These are phyloP conservation scores for Kurtzmaniella quercitrusa DNA, from an alignment of 1,139 yeast genomes.

Conservation along the genomic window DNA sequence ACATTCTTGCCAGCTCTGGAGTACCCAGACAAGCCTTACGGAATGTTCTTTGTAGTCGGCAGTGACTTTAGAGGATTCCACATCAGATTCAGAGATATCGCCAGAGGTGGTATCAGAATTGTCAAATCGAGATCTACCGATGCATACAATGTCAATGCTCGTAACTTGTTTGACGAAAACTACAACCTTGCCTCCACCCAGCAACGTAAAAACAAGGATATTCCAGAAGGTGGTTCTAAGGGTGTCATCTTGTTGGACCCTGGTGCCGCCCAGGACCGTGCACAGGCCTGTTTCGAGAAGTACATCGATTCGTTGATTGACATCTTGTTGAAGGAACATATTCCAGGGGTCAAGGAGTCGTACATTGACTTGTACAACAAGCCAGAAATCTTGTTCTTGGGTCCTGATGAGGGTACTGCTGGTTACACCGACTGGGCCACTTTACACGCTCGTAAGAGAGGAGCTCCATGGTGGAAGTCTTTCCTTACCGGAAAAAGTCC, in stretches of 20 bases:
- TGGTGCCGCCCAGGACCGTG: conserved; percentile 75
- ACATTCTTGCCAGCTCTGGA: conserved; percentile 77
- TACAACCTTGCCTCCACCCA: conserved; percentile 95
- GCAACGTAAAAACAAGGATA: conserved; percentile 95
- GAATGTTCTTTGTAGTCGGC: conserved; percentile 94
- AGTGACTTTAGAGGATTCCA: conserved; percentile 98
- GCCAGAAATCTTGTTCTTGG: conserved; percentile 90
- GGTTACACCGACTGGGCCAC: conserved; percentile 98
- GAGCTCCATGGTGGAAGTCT: conserved; percentile 99
- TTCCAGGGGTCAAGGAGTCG: conserved; percentile 77
- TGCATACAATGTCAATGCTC: conserved; percentile 79
- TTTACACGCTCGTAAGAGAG: conserved; percentile 83
- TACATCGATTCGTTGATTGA: conserved; percentile 90
- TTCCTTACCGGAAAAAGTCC: conserved; percentile 96
- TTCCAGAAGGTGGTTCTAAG: conserved; percentile 98
- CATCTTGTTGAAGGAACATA: conserved; percentile 66
- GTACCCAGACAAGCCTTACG: conserved; percentile 89
- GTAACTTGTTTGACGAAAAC: conserved; percentile 92
- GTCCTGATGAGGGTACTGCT: conserved; percentile 99
- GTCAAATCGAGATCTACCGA: conserved; percentile 85
- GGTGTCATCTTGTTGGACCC: conserved; percentile 90
- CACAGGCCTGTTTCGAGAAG: conserved; percentile 85
- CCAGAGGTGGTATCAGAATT: conserved; percentile 97
- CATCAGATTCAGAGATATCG: conserved; percentile 92
- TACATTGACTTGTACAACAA: conserved; percentile 81